These are phyloP conservation scores for Bipolaris cookei DNA, from an alignment of 2,329 filamentous ascomycete species.

Conservation along the genomic window DNA sequence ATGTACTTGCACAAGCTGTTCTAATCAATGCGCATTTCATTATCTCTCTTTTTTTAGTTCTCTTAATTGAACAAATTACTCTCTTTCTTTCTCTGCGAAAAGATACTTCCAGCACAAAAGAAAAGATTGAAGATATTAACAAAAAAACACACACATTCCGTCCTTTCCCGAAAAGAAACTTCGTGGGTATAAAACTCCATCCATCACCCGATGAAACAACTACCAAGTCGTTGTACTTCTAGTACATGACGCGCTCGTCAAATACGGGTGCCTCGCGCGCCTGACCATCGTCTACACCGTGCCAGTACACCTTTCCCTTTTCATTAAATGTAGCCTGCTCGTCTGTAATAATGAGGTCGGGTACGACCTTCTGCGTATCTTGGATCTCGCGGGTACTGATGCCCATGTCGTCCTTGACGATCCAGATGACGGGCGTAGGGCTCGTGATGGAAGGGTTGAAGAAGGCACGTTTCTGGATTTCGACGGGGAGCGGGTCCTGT, in stretches of 20 bases:
- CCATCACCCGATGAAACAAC: no score
- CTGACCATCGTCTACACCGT: conserved; percentile 46
- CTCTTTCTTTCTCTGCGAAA: neutral
- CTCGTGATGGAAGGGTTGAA: conserved; percentile 53
- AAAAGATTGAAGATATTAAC: no score
- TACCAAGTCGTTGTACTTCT: conserved; percentile 5
- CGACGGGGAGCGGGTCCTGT: conserved; percentile 40
- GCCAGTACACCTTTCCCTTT: conserved; percentile 54
- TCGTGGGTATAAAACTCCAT: conserved; percentile 3
- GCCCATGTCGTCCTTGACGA: conserved; percentile 53
- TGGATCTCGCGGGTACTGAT: conserved; percentile 52
- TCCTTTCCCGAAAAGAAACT: neutral
- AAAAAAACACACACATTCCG: neutral
- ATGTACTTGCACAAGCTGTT: no score
- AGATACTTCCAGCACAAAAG: neutral
- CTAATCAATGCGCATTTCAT: no score
- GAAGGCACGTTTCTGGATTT: conserved; percentile 52
- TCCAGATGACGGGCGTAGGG: conserved; percentile 55
- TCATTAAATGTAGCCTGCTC: conserved; percentile 55
- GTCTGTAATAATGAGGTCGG: conserved; percentile 52
- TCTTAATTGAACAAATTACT: no score
- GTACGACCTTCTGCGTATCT: conserved; percentile 49
- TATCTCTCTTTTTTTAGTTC: no score
- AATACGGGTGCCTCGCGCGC: conserved; percentile 54
- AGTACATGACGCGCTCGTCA: conserved; percentile 48